Base-by-base conservation (phyloP, 352 stramenopile species). In the Globisporangium canariense region DNA sequence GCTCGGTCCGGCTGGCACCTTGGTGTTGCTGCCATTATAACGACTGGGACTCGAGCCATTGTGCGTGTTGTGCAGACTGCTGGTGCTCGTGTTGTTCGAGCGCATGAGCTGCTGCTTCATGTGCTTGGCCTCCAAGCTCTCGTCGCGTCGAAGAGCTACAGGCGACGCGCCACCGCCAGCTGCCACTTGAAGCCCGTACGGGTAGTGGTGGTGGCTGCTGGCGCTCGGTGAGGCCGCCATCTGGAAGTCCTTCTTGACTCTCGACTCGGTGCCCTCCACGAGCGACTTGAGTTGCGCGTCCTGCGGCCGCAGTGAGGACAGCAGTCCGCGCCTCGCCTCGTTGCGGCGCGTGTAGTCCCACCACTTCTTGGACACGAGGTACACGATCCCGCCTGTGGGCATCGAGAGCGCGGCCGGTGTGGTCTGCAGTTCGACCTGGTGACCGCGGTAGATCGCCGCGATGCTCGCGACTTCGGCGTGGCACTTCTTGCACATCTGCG, bases 301-400 rank as follows among this genome's bases (percentile, higher is more conserved):
- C 41, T 86, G 74, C 13, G 74, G 78, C 22, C 76, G 72, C 60
- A 83, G 63, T 14, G 76, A 87, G 11, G 74, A 74, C 61, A 88
- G 47, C 32, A 86, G 52, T 1, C 79, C 79, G 8, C 77, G 67
- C 1, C 79, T 61, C 43, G 79, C 79, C 56, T 85, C 79, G 56
- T 81, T 83, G 47, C 79, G 76, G 0, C 76, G 76, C 50, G 70
- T 79, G 55, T 83, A 70, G 61, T 86, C 75, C 76, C 78, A 88
- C 78, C 78, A 85, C 60, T 71, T 74, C 18, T 72, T 72, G 4
- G 68, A 60, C 54, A 88, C 78, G 25, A 88, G 64, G 57, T 76
- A 83, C 36, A 88, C 70, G 20, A 88, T 43, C 10, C 72, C 74
- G 11, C 76, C 75, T 1, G 65, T 72, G 4, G 78, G 72, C 58